Percentiles rank a stretch among this genome's conserved stretches.
Evolutionary conservation across 768 basidiomycete species (phyloP).

Genomic region (Mycena polygramma): DNA sequence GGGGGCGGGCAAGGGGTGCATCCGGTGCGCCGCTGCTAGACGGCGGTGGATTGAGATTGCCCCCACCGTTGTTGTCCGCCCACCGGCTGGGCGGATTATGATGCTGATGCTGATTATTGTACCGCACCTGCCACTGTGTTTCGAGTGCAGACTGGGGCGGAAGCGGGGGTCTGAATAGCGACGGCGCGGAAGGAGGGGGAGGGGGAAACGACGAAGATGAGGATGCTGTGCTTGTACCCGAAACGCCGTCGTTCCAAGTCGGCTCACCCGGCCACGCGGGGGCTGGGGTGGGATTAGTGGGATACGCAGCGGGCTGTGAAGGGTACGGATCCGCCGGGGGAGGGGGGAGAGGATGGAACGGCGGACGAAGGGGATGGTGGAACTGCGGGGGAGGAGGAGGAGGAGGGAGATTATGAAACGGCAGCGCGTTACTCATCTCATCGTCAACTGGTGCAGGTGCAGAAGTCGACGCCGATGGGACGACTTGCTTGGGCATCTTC

Average conservation of each 20-base stretch:
- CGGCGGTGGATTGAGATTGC: not conserved
- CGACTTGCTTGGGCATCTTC: slow-evolving; percentile 12
- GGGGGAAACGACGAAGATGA: too few species aligned
- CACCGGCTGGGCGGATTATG: not conserved
- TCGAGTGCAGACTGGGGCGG: slow-evolving; percentile 13
- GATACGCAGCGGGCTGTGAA: slow-evolving; percentile 12
- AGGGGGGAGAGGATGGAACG: not conserved
- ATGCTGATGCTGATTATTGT: not conserved
- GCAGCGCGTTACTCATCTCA: not conserved
- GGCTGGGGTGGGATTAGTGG: not conserved
- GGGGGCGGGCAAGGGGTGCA: not conserved
- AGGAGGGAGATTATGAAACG: not conserved
- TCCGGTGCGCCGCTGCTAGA: not conserved
- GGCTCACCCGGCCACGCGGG: slow-evolving; percentile 6
- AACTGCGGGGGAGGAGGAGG: not conserved
- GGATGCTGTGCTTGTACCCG: not conserved
- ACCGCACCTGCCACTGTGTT: slow-evolving; percentile 2
- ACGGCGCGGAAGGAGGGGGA: not conserved
- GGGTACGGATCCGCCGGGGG: not conserved
- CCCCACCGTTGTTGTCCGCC: not conserved
- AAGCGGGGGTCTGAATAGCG: not conserved
- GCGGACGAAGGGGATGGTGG: too few species aligned
- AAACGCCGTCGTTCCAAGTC: not conserved
- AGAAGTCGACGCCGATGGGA: not conserved
- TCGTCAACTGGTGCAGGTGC: not conserved